Percentiles rank a stretch among this genome's conserved stretches.
These are phyloP conservation scores for Passalora sequoiae DNA, from an alignment of 2,329 filamentous ascomycete genomes.

Conservation along the genomic window DNA sequence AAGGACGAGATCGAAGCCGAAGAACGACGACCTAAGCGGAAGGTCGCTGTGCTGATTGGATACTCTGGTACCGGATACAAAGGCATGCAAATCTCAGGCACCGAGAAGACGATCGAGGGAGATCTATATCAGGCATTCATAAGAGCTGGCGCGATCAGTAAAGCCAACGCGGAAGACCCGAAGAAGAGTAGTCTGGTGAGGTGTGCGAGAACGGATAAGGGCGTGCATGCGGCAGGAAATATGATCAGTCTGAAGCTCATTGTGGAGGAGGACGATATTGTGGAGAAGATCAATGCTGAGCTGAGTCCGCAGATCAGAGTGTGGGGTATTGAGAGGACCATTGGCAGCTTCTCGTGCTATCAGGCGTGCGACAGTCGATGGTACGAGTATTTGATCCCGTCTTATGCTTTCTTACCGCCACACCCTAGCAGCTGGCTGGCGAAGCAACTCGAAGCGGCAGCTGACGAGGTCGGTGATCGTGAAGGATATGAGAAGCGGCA, in stretches of 20 bases:
- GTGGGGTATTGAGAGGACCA: conserved; percentile 88
- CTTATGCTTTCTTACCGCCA: conserved; percentile 84
- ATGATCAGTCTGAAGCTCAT: conserved; percentile 94
- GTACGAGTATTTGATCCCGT: conserved; percentile 96
- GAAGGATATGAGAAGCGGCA: conserved; percentile 65
- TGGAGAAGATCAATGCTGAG: conserved; percentile 83
- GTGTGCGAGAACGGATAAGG: conserved; percentile 94
- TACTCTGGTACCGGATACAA: conserved; percentile 96
- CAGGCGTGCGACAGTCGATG: conserved; percentile 90
- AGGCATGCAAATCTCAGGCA: conserved; percentile 75
- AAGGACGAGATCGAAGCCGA: conserved; percentile 85
- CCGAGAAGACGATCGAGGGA: conserved; percentile 86
- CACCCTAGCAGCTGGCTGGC: conserved; percentile 84
- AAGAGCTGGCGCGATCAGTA: conserved; percentile 85
- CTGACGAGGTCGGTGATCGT: conserved; percentile 66
- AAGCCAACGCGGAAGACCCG: conserved; percentile 92
- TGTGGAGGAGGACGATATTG: conserved; percentile 80
- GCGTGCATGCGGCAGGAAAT: conserved; percentile 92
- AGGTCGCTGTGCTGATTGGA: conserved; percentile 91
- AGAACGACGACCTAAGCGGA: conserved; percentile 83
- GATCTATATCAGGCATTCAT: conserved; percentile 92
- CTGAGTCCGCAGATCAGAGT: conserved; percentile 85
- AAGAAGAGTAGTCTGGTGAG: conserved; percentile 93
- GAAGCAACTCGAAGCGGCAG: conserved; percentile 72
- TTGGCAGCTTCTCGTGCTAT: conserved; percentile 89